phyloP scores from a whole-genome alignment of 257 asterid genomes.

The Gentiana macrophylla region DNA sequence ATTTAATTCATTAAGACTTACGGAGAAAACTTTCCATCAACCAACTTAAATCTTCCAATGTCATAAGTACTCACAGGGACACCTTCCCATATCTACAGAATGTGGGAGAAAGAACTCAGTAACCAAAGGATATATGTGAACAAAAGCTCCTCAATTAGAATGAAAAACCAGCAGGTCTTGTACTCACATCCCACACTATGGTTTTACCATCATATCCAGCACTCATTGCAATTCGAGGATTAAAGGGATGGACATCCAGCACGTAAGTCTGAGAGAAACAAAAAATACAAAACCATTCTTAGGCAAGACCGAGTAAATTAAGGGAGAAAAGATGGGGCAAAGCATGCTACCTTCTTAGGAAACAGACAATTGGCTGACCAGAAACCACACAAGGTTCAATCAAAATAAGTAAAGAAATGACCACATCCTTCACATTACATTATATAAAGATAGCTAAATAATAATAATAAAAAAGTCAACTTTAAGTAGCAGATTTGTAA shows the following conservation, averaged over 20 bases:
- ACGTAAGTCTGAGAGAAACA: constrained; percentile 61
- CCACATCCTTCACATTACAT: no score
- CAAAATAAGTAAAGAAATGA: no score
- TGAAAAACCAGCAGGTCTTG: constrained; percentile 3
- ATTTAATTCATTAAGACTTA: constrained; percentile 36
- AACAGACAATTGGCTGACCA: no score
- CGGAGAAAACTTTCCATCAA: constrained; percentile 98
- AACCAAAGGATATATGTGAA: constrained; percentile 2
- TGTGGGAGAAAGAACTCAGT: constrained; percentile 6
- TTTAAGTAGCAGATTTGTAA: no score
- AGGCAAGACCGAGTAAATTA: background rate
- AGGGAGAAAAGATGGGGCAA: background rate
- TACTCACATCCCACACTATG: constrained; percentile 97
- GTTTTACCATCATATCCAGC: constrained; percentile 99
- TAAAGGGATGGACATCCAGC: constrained; percentile 93
- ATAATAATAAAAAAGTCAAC: no score
- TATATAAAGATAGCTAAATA: no score
- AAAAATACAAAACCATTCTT: background rate
- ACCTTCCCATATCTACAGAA: constrained; percentile 89
- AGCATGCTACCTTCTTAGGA: no score
- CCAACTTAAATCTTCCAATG: constrained; percentile 79
- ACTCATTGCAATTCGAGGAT: constrained; percentile 98
- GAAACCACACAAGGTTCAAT: no score
- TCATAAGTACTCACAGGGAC: constrained; percentile 69
- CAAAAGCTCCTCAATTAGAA: constrained; percentile 10